Conservation (phyloP, 306 rosid genomes). For the Vachellia pachyceras region DNA sequence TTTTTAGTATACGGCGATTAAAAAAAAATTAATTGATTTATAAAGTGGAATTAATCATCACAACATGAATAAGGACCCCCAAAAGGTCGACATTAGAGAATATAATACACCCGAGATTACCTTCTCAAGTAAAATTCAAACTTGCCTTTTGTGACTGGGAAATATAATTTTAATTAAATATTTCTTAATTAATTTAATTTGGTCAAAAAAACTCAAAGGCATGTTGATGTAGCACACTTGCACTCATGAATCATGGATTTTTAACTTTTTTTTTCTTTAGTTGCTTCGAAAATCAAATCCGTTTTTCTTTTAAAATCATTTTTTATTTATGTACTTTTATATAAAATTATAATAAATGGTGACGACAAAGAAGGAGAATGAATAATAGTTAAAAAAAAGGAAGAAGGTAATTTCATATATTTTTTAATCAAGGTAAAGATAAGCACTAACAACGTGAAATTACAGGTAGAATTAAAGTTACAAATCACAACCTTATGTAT, state of each 20-base stretch:
- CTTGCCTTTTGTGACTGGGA: neutral
- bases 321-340: no score
- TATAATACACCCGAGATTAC: neutral
- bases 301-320: neutral
- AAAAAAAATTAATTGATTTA: neutral
- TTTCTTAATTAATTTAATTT: slow-evolving; percentile 1
- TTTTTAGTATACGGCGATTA: neutral
- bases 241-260: neutral
- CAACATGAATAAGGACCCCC: neutral
- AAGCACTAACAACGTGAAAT: no score
- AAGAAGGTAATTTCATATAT: no score
- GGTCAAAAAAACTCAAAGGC: neutral
- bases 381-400: no score
- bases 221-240: neutral
- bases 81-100: slow-evolving; percentile 3
- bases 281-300: neutral
- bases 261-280: neutral
- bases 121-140: neutral
- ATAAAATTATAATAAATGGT: no score
- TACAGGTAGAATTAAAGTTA: no score
- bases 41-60: neutral
- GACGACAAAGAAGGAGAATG: no score
- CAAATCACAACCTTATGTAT: no score
- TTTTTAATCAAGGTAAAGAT: no score
- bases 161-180: neutral